Base-by-base conservation (phyloP, 495 filamentous ascomycete genomes). In the Neurospora sp. region DNA sequence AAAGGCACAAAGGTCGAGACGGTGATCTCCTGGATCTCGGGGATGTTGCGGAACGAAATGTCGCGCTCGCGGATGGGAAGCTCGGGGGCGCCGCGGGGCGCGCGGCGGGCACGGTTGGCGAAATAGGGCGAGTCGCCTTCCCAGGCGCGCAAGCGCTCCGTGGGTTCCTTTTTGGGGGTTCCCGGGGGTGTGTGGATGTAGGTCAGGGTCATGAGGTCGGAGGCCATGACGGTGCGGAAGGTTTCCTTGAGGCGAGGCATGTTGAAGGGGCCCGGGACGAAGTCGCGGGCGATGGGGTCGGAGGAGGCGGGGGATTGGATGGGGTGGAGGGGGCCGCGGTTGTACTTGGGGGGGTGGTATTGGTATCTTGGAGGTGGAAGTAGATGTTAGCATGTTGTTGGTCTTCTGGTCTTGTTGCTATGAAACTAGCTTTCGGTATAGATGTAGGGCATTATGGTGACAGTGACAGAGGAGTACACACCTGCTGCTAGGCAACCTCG, bases 211-310 rank as follows among this genome's bases (percentile, higher is more conserved):
- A 98, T 89, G 76, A 98, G 88, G 83, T 99, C 96, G n/a, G 93
- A 86, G 68, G 93, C 91, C 73, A 97, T 84, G 74, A 93, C 97
- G 69, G 89, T 88, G 77, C 93, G 86, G 87, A 91, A 97, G 71
- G 95, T 98, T 81, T 98, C 93, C 79, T 93, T 89, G 68, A 97
- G 88, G 12, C 96, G 91, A 37, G 96, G 93, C 35, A 92, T 84
- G 80, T 90, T 91, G 86, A 98, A 99, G 9, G 96, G 96, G 6
- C 96, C 96, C 1, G 96, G 96, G n/a, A 91, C 84, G 84, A 94
- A 99, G 70, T 91, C 83, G 79, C 96, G 91, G 73, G 96, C 97
- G 71, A 90, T 86, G 12, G 96, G 94, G 76, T 94, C 91, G 42
- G 96, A 96, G 61, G 91, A 86, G 12, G 89, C 87, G 5, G 93